These are phyloP conservation scores for Meripilus lineatus DNA, from an alignment of 1,284 basidiomycete genomes.

Conservation along the genomic window DNA sequence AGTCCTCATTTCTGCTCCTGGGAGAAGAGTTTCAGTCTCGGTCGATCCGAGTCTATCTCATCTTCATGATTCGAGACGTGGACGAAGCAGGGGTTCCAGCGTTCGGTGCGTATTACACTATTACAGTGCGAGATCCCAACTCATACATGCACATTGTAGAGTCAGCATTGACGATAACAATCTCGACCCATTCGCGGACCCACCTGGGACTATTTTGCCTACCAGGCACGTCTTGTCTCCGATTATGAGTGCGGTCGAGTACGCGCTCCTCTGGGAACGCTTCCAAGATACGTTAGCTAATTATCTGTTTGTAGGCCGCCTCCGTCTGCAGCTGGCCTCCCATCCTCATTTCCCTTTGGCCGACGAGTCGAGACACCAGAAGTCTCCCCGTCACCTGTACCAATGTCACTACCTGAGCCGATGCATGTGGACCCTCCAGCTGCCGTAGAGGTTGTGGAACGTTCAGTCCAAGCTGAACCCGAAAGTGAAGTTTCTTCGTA, in stretches of 20 bases:
- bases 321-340: too few relatives aligned
- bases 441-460: neutral
- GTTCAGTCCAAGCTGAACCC: neutral
- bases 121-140: slow-evolving; percentile 6
- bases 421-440: neutral
- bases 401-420: neutral
- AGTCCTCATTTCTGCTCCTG: slow-evolving; percentile 15
- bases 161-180: slow-evolving; percentile 34
- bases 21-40: slow-evolving; percentile 16
- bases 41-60: slow-evolving; percentile 12
- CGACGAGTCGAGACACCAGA: neutral
- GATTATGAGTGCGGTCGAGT: slow-evolving; percentile 17
- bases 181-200: slow-evolving; percentile 34
- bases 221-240: slow-evolving; percentile 15
- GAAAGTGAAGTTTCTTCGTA: too few relatives aligned
- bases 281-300: too few relatives aligned
- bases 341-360: neutral
- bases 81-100: slow-evolving; percentile 23
- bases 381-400: neutral
- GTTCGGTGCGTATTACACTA: slow-evolving; percentile 25
- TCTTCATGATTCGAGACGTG: slow-evolving; percentile 18
- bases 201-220: slow-evolving; percentile 9
- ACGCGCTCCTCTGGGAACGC: neutral
- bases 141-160: slow-evolving; percentile 11
- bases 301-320: too few relatives aligned